Conservation (phyloP, 129 eudicot species). For the Centrapalus pauciflorus region DNA sequence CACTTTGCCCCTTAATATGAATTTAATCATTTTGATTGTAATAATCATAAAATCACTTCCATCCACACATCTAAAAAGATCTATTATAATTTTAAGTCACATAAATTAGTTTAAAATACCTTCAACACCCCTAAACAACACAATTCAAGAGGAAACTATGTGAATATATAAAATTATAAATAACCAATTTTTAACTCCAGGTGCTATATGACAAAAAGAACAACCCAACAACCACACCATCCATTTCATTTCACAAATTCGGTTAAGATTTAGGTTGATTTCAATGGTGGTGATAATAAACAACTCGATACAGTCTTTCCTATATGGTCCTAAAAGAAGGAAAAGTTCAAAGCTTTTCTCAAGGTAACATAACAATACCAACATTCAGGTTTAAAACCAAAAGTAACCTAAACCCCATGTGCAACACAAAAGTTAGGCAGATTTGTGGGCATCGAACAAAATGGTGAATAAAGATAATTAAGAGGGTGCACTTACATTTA, state of each 20-base stretch:
- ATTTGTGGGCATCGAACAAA: slow-evolving; percentile 25
- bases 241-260: neutral
- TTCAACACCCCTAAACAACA: neutral
- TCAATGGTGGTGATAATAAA: slow-evolving; percentile 15
- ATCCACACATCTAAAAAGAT: no score
- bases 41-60: neutral
- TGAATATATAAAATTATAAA: no score
- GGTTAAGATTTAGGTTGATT: slow-evolving; percentile 15
- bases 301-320: slow-evolving; percentile 15
- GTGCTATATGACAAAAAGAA: slow-evolving; percentile 1
- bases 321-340: slow-evolving; percentile 11
- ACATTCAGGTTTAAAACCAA: slow-evolving; percentile 12
- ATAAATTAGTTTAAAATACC: neutral
- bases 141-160: neutral
- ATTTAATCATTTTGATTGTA: neutral
- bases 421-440: slow-evolving; percentile 25
- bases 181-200: neutral
- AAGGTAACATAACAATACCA: slow-evolving; percentile 9
- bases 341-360: slow-evolving; percentile 20
- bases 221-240: slow-evolving; percentile 1
- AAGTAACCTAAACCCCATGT: slow-evolving; percentile 23
- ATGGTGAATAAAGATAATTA: slow-evolving; percentile 4
- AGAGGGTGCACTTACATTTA: slow-evolving; percentile 8
- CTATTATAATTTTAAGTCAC: neutral
- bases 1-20: no score